Base-by-base conservation (phyloP, 495 filamentous ascomycete genomes). In the Emericellopsis terricola region DNA sequence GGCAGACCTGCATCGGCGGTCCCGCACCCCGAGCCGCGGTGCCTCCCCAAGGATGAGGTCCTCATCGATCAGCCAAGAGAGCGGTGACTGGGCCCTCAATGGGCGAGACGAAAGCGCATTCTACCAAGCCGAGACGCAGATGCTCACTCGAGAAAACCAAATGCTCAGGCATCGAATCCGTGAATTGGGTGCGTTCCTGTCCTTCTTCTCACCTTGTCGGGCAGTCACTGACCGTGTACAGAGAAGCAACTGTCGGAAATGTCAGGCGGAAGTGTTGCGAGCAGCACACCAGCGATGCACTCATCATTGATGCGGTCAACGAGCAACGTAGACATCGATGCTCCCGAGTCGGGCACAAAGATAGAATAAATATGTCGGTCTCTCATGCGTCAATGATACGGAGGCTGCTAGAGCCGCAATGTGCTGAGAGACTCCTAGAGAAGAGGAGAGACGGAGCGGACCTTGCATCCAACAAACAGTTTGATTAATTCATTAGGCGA, bases 71-170 rank as follows among this genome's bases (percentile, higher is more conserved):
- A 64, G 63, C 34, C 59, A 51, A 4, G 69, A 71, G 31, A 56
- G 49, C 33, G 56, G 52, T 8, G 63, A 70, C 15, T 48, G 42
- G 35, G 58, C 48, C 38, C 52, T 65, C 11, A 57, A 49, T 7
- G 57, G 69, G 37, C 64, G 80, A 16, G 83, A 91, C 48, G 86
- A 94, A 48, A 72, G 69, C 40, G 73, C 80, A 11, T 93, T 82
- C 51, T 92, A 93, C 41, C 84, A 94, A 51, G 82, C 86, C 2
- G 89, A 97, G 55, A 85, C 82, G 2, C 73, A 81, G 43, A 87
- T 73, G 60, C 57, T 97, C 41, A 65, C 70, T 14, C 64, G 89
- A 28, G 89, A 97, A 60, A 97, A 97, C 46, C 81, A 91, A 51
- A 91, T 97, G 78, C 59, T 97, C 37, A 74, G 75, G 34, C 66